These are phyloP conservation scores for Viscum album DNA, from an alignment of 177 flowering plant genomes.

Conservation along the genomic window DNA sequence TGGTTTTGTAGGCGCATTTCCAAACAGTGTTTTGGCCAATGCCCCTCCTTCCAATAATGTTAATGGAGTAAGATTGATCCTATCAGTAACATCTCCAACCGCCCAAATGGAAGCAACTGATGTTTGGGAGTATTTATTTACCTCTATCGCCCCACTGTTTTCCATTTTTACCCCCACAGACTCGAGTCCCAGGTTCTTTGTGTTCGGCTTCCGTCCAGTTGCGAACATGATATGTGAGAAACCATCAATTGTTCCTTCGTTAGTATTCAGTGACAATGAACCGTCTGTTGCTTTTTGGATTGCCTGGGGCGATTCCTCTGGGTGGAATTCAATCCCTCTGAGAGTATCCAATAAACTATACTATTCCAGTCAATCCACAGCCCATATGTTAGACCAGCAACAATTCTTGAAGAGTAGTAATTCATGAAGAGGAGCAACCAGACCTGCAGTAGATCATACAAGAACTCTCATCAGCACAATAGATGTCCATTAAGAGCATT, in stretches of 20 bases:
- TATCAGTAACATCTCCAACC: constrained; percentile 93
- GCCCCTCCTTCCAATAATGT: constrained; percentile 99
- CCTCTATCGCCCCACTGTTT: constrained; percentile 86
- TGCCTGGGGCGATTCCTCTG: constrained; percentile 80
- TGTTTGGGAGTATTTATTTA: constrained; percentile 79
- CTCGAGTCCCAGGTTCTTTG: constrained; percentile 82
- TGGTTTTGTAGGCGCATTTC: constrained; percentile 78
- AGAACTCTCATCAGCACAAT: too few relatives aligned
- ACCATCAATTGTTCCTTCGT: constrained; percentile 73
- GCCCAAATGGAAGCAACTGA: constrained; percentile 98
- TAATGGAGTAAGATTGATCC: constrained; percentile 92
- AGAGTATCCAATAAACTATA: too few relatives aligned
- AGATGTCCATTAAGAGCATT: too few relatives aligned
- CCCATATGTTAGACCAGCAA: too few relatives aligned
- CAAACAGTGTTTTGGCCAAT: constrained; percentile 75
- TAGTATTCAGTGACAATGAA: constrained; percentile 71
- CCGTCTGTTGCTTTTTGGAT: constrained; percentile 64
- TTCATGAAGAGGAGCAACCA: too few relatives aligned
- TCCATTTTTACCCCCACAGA: constrained; percentile 61
- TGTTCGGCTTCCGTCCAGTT: constrained; percentile 84
- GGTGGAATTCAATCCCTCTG: constrained; percentile 83
- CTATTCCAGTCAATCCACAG: not conserved
- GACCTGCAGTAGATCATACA: too few relatives aligned
- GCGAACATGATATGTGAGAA: constrained; percentile 97
- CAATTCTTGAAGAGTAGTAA: too few relatives aligned